A percentile compares a stretch with the other conserved stretches of the same genome.
phyloP scores from a whole-genome alignment of 768 basidiomycete genomes.

The Favolaschia claudopus region DNA sequence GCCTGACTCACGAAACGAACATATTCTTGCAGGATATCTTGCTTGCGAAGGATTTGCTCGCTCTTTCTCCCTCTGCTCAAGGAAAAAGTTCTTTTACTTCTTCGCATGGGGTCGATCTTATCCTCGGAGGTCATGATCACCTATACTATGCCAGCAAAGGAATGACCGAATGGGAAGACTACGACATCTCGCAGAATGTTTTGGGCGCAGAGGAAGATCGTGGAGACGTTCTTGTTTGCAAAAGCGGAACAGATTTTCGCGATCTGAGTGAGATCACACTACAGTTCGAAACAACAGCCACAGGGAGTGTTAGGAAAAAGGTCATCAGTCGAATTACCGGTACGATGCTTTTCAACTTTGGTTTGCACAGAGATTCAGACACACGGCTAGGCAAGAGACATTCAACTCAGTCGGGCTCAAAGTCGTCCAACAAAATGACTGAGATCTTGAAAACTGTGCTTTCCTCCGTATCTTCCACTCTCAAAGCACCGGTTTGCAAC shows the following conservation, averaged over 20 bases:
- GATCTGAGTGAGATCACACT: constrained; percentile 82
- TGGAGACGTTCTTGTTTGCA: constrained; percentile 76
- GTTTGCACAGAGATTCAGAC: neutral
- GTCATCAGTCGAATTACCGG: constrained; percentile 71
- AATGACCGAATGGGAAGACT: constrained; percentile 70
- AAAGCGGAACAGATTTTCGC: constrained; percentile 91
- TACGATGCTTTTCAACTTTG: constrained; percentile 31
- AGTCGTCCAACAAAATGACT: constrained; percentile 61
- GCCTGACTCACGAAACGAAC: neutral
- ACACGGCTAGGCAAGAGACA: constrained; percentile 67
- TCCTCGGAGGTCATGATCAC: constrained; percentile 93
- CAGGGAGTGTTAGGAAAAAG: constrained; percentile 69
- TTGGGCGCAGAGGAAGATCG: constrained; percentile 77
- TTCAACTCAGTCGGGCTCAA: constrained; percentile 62
- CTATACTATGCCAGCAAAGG: constrained; percentile 78
- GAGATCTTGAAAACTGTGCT: constrained; percentile 69
- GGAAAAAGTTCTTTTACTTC: constrained; percentile 46
- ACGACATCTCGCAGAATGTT: constrained; percentile 56
- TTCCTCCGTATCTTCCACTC: constrained; percentile 69
- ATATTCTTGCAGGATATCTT: constrained; percentile 63
- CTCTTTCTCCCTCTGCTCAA: constrained; percentile 65
- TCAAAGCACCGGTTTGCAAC: constrained; percentile 81
- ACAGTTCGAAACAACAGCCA: constrained; percentile 64
- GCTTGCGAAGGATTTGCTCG: constrained; percentile 72
- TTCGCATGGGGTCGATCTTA: constrained; percentile 80